phyloP scores from a whole-genome alignment of 1,139 yeast species.

The Kurtzmaniella quercitrusa region DNA sequence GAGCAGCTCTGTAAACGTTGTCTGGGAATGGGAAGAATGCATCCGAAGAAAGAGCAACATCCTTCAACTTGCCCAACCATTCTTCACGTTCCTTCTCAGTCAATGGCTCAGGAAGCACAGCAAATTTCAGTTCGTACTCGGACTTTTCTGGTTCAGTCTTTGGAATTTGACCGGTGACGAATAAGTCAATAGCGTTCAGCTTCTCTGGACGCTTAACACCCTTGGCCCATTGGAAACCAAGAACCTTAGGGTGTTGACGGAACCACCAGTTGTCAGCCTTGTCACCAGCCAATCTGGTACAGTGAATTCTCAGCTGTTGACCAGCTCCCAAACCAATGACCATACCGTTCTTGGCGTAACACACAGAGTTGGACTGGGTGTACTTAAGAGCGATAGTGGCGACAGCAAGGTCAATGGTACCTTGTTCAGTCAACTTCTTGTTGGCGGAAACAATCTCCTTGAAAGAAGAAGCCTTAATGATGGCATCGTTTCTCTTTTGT shows the following conservation, averaged over 20 bases:
- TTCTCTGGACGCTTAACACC: constrained; percentile 98
- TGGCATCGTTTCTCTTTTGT: constrained; percentile 97
- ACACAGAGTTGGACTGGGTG: constrained; percentile 97
- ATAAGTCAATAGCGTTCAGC: constrained; percentile 95
- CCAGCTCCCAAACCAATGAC: constrained; percentile 98
- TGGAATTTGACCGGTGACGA: constrained; percentile 88
- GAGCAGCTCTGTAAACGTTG: constrained; percentile 94
- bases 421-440: constrained; percentile 87
- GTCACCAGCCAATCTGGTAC: constrained; percentile 98
- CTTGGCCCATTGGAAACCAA: constrained; percentile 94
- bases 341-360: constrained; percentile 99
- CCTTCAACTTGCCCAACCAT: constrained; percentile 74
- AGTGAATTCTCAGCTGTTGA: constrained; percentile 98
- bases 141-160: constrained; percentile 86
- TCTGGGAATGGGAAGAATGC: constrained; percentile 99
- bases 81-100: constrained; percentile 80
- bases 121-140: constrained; percentile 89
- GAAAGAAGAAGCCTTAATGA: constrained; percentile 80
- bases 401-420: constrained; percentile 86
- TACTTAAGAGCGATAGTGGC: constrained; percentile 96
- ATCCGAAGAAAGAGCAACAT: constrained; percentile 91
- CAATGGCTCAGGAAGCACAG: constrained; percentile 75
- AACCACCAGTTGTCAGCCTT: constrained; percentile 99
- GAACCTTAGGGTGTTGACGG: constrained; percentile 94
- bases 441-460: constrained; percentile 87